Base-by-base conservation (phyloP, 2,329 filamentous ascomycete species). In the Arthrobotrys sinensis region DNA sequence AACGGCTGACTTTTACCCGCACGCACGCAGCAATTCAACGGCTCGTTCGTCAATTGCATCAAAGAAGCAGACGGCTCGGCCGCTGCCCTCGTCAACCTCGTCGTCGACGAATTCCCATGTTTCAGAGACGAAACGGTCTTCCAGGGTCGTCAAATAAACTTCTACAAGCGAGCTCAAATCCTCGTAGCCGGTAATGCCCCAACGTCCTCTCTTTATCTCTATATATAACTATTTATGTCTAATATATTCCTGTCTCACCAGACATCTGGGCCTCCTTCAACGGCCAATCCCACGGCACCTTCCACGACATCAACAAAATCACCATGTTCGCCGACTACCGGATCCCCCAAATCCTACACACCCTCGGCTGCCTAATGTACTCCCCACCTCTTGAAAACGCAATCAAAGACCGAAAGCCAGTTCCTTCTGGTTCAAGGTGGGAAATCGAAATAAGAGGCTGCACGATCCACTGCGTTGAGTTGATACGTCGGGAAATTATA, bases 311-410 rank as follows among this genome's bases (percentile, higher is more conserved):
- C 81, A 92, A 96, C 85, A 93, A 94, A 83, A 92, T 99, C 82
- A 99, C 96, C 78, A 98, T 98, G 91, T 99, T 99, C 86, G 94
- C 96, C 83, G 96, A 99, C 86, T 99, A 99, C 83, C 92, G 96
- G 50, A 91, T 99, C 67, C 96, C 96, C 12, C 96, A 99, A 85
- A 96, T 97, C 81, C 88, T 99, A 38, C 90, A 94, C 82, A 90
- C 90, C 8, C 87, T 98, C 52, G 92, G 93, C 16, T 95, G 94
- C 73, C 85, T 99, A 62, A 90, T 89, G 82, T 97, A 96, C 85
- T 94, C 92, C 80, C 96, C 96, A 0, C 88, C 90, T 0, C 86
- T 99, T 52, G 90, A 94, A 63, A 87, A 88, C 38, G 88, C 91
- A 14, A 91, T 99, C 81, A 88, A 88, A 36, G 86, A 87, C 32